These are phyloP conservation scores for Acacia concinna DNA, from an alignment of 331 rosid species.

Conservation along the genomic window DNA sequence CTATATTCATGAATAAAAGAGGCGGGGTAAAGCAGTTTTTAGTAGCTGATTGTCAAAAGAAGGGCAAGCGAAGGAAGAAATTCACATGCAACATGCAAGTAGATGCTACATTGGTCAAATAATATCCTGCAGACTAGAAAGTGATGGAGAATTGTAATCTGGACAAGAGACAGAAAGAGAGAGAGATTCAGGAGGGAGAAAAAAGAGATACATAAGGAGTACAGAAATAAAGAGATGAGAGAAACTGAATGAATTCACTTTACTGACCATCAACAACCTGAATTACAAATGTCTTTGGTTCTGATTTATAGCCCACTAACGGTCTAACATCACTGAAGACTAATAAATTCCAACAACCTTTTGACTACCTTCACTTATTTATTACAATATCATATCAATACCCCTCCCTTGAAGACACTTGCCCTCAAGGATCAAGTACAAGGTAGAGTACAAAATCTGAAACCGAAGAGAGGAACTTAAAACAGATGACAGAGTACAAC, in stretches of 20 bases:
- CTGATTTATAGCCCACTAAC: neutral
- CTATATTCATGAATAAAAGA: constrained; percentile 40
- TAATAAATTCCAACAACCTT: neutral
- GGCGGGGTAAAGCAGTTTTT: neutral
- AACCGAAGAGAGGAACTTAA: neutral
- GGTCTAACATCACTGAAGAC: neutral
- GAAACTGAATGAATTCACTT: neutral
- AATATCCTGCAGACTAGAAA: neutral
- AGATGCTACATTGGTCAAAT: neutral
- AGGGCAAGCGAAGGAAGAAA: neutral
- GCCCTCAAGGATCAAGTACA: neutral
- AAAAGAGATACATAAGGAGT: neutral
- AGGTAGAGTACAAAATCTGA: neutral
- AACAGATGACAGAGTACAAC: neutral
- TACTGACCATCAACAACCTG: neutral
- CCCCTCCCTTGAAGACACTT: neutral
- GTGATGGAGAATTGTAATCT: neutral
- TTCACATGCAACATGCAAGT: neutral
- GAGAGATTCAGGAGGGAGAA: neutral
- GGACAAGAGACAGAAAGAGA: neutral
- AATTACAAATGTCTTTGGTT: neutral
- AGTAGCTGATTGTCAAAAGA: neutral
- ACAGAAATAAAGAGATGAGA: neutral
- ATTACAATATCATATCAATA: neutral
- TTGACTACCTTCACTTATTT: neutral